phyloP scores from a whole-genome alignment of 2,329 filamentous ascomycete species.

The Hypomyces rosellus region DNA sequence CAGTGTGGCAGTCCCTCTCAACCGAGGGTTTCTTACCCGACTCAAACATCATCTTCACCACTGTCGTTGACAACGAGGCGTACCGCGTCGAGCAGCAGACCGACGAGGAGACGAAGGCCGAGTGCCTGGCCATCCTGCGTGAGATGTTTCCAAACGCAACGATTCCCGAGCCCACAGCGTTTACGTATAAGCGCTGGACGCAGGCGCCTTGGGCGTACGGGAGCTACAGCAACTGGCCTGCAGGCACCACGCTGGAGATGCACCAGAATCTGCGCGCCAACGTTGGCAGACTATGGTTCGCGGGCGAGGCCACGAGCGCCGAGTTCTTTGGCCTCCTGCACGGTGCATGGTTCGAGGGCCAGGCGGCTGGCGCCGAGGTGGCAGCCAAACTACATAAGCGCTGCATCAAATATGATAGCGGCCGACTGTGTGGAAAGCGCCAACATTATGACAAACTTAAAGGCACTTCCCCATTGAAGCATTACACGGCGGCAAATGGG shows the following conservation, averaged over 20 bases:
- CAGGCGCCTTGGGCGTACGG: slow-evolving; percentile 42
- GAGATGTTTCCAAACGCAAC: slow-evolving; percentile 53
- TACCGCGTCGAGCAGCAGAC: slow-evolving; percentile 54
- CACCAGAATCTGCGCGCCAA: slow-evolving; percentile 66
- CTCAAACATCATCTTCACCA: slow-evolving; percentile 61
- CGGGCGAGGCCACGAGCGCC: slow-evolving; percentile 57
- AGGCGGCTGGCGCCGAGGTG: slow-evolving; percentile 39
- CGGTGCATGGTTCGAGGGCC: slow-evolving; percentile 53
- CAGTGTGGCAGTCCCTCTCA: slow-evolving; percentile 59
- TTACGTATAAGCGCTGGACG: slow-evolving; percentile 49
- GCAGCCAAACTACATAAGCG: slow-evolving; percentile 19
- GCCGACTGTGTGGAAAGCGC: too few relatives aligned
- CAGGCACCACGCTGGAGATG: slow-evolving; percentile 54
- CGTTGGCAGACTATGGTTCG: slow-evolving; percentile 54
- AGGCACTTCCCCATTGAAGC: too few relatives aligned
- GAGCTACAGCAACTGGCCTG: slow-evolving; percentile 63
- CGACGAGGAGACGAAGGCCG: slow-evolving; percentile 49
- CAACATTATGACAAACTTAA: too few relatives aligned
- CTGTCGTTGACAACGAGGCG: slow-evolving; percentile 50
- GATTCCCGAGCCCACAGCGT: slow-evolving; percentile 53
- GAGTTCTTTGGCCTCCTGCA: slow-evolving; percentile 63
- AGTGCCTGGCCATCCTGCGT: slow-evolving; percentile 51
- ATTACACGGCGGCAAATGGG: too few relatives aligned
- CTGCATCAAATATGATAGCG: too few relatives aligned
- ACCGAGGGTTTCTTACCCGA: slow-evolving; percentile 51